These are phyloP conservation scores for Bruguiera parviflora DNA, from an alignment of 345 rosid species.

Conservation along the genomic window DNA sequence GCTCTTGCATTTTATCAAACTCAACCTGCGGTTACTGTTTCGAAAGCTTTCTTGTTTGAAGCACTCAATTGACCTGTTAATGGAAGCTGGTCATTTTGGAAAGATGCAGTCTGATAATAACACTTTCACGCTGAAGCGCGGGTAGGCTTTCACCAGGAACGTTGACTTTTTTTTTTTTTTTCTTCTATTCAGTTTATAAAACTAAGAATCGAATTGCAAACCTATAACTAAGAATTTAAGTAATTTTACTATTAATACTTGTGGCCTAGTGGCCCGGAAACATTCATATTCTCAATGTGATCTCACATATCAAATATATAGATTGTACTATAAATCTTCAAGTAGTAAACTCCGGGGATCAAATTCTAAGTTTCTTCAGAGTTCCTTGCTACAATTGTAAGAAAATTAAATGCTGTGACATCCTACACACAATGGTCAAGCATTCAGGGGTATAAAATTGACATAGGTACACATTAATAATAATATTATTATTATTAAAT, in stretches of 20 bases:
- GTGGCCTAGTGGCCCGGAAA: no score
- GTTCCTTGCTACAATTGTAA: constrained; percentile 30
- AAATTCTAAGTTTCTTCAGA: constrained; percentile 20
- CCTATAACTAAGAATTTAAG: no score
- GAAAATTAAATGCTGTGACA: constrained; percentile 14
- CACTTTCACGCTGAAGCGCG: constrained; percentile 74
- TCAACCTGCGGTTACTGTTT: background rate
- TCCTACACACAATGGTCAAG: constrained; percentile 22
- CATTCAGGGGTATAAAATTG: constrained; percentile 7
- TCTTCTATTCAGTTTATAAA: no score
- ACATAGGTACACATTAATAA: constrained; percentile 8
- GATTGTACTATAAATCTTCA: background rate
- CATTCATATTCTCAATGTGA: background rate
- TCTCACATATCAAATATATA: no score
- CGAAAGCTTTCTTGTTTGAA: constrained; percentile 23
- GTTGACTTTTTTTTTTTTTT: constrained; percentile 16
- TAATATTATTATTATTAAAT: no score
- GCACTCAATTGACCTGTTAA: constrained; percentile 68
- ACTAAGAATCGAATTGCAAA: no score
- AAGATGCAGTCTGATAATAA: constrained; percentile 79
- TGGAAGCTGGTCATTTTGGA: constrained; percentile 82
- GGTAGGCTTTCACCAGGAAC: constrained; percentile 91
- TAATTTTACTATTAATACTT: no score
- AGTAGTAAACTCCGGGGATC: constrained; percentile 7
- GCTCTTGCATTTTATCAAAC: constrained; percentile 1